Evolutionary conservation across 75 land plant genomes (phyloP).

Genomic region (Sequoia sempervirens): DNA sequence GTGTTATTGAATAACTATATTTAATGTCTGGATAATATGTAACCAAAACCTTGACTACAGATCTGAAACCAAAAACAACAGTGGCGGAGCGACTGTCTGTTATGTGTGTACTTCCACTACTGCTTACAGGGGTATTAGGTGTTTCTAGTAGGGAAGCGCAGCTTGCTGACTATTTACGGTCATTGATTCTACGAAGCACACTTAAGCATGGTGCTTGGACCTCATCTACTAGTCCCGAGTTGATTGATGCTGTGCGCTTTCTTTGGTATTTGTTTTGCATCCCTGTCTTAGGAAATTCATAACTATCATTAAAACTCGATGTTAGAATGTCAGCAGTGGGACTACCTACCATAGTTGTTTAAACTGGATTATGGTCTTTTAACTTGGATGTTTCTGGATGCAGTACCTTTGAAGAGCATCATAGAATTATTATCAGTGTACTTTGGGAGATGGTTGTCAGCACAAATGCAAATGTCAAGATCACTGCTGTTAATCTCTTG

Average conservation of each 20-base stretch:
- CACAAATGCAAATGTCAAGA: slow-evolving; percentile 65
- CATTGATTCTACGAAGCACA: slow-evolving; percentile 53
- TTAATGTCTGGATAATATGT: not conserved
- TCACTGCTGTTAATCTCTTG: slow-evolving; percentile 65
- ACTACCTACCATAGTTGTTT: not conserved
- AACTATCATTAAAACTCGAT: not conserved
- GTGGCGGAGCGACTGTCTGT: slow-evolving; percentile 59
- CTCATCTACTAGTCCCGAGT: slow-evolving; percentile 40
- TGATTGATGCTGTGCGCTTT: slow-evolving; percentile 82
- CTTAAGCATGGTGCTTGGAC: slow-evolving; percentile 43
- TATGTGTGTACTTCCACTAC: slow-evolving; percentile 76
- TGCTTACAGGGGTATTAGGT: slow-evolving; percentile 81
- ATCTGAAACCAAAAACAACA: slow-evolving; percentile 68
- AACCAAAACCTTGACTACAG: slow-evolving; percentile 29
- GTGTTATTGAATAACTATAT: not conserved
- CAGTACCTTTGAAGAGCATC: slow-evolving; percentile 88
- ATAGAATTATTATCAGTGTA: slow-evolving; percentile 70
- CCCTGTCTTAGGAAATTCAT: not conserved
- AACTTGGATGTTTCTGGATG: slow-evolving; percentile 7
- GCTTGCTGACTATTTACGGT: slow-evolving; percentile 61
- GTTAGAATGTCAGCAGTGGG: not conserved
- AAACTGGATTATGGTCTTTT: not conserved
- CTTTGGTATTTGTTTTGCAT: slow-evolving; percentile 62
- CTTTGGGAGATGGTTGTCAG: slow-evolving; percentile 95
- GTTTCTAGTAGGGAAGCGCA: slow-evolving; percentile 46